Evolutionary conservation across 2,329 filamentous ascomycete genomes (phyloP).

Genomic region (Talaromyces pinophilus): DNA sequence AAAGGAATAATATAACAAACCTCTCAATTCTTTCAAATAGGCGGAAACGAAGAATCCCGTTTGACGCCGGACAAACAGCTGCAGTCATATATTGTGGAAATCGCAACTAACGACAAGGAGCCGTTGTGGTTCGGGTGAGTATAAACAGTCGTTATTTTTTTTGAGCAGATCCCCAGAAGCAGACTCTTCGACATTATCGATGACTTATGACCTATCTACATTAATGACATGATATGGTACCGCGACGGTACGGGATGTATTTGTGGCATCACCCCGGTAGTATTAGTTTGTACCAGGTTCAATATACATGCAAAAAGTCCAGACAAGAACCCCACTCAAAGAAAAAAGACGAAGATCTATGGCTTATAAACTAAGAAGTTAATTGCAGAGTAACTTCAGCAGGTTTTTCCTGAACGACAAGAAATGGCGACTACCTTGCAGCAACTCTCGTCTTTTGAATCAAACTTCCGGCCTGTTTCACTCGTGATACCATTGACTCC

Average conservation of each 20-base stretch:
- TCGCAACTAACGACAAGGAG: not conserved
- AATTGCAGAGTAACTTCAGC: not conserved
- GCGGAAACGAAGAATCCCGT: not conserved
- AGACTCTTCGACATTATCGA: not conserved
- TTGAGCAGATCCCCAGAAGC: not conserved
- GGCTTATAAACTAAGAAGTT: not conserved
- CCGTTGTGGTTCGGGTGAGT: not conserved
- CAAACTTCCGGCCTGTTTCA: not conserved
- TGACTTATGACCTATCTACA: no score
- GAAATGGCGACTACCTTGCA: not conserved
- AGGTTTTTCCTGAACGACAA: not conserved
- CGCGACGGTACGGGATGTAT: not conserved
- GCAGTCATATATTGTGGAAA: not conserved
- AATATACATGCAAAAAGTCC: not conserved
- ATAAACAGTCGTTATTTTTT: not conserved
- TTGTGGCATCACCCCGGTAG: not conserved
- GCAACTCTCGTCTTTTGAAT: not conserved
- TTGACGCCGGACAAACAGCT: not conserved
- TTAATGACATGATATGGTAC: not conserved
- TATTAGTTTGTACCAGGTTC: not conserved
- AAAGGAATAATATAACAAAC: not conserved
- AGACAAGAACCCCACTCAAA: not conserved
- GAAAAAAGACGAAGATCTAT: not conserved
- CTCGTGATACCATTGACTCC: not conserved
- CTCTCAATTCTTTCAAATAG: not conserved